Evolutionary conservation across 2,329 filamentous ascomycete genomes (phyloP), one percentile per base, ranked within the genome.

Genomic region (Pseudogymnoascus sp.): DNA sequence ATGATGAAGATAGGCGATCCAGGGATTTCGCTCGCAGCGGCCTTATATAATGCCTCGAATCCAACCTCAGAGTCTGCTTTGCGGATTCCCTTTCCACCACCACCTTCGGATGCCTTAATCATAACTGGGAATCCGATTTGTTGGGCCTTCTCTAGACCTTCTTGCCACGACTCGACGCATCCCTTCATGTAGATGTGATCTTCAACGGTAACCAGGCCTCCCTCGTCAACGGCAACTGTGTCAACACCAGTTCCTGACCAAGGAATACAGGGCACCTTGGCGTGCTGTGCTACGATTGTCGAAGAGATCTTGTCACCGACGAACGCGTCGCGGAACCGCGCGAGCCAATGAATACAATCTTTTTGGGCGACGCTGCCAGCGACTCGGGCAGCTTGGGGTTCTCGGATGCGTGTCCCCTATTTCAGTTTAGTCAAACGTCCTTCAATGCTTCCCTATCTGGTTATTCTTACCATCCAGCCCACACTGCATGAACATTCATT

Each of bases 1-100:
- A 99, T 99, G 80, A 99, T 96, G 84, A 99, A 99, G 78, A 99
- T 99, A 69, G 96, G 95, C 31, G 95, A 99, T 58, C 96, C 96
- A 9, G 95, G 96, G 69, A 99, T 97, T 77, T 99, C 96, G 76
- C 89, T 96, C 4, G 95, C 93, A 21, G 96, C 95, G 52, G 93
- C 95, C 77, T 96, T 95, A 83, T 97, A 99, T 52, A 97, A 82
- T 69, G 83, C 81, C 73, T 89, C 83, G 71, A 99, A 99, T 66
- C 89, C 87, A 43, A 93, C 88, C 75, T 96, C 93, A 65, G 82
- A 82, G 65, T 91, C 82, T 69, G 95, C 95, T 80, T 97, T 97
- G 75, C 96, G 91, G 74, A 99, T 99, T 83, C 95, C 95, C 82
- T 99, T 99, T 75, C 95, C 95, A 80, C 95, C 95, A 80, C 95